Percentiles rank a stretch among this genome's conserved stretches.
Conservation (phyloP, 1,284 basidiomycete species). For the Trichosporon ovoides region DNA sequence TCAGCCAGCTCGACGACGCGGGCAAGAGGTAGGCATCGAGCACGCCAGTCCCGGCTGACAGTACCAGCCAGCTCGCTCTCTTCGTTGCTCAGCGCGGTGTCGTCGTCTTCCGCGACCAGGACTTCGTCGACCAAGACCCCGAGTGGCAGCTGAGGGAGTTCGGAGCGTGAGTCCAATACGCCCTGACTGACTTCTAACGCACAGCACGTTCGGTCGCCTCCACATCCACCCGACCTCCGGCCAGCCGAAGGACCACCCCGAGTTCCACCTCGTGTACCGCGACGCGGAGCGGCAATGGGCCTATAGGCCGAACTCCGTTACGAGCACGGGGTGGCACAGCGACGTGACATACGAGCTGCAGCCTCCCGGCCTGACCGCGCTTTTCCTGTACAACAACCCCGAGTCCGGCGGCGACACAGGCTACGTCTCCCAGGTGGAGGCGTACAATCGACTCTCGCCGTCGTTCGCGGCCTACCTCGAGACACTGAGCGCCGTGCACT, state of each 20-base stretch:
- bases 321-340: slow-evolving; percentile 67
- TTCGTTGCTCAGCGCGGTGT: slow-evolving; percentile 75
- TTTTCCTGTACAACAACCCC: slow-evolving; percentile 68
- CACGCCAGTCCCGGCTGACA: neutral
- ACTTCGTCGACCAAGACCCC: slow-evolving; percentile 47
- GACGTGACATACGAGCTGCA: slow-evolving; percentile 78
- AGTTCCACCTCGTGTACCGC: slow-evolving; percentile 57
- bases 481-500: slow-evolving; percentile 60
- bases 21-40: neutral
- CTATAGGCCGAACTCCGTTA: slow-evolving; percentile 61
- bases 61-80: slow-evolving; percentile 62
- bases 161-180: slow-evolving; percentile 21
- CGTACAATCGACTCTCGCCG: slow-evolving; percentile 62
- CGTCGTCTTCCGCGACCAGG: slow-evolving; percentile 51
- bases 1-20: slow-evolving; percentile 56
- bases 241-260: slow-evolving; percentile 54
- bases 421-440: slow-evolving; percentile 52
- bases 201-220: slow-evolving; percentile 54
- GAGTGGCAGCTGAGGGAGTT: slow-evolving; percentile 48
- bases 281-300: slow-evolving; percentile 56
- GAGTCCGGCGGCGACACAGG: slow-evolving; percentile 70
- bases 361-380: slow-evolving; percentile 76
- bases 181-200: neutral
- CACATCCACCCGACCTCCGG: slow-evolving; percentile 58
- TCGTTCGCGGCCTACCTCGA: slow-evolving; percentile 62